Evolutionary conservation across 176 grass and related monocot genomes (phyloP).

Genomic region (Chloris gayana): DNA sequence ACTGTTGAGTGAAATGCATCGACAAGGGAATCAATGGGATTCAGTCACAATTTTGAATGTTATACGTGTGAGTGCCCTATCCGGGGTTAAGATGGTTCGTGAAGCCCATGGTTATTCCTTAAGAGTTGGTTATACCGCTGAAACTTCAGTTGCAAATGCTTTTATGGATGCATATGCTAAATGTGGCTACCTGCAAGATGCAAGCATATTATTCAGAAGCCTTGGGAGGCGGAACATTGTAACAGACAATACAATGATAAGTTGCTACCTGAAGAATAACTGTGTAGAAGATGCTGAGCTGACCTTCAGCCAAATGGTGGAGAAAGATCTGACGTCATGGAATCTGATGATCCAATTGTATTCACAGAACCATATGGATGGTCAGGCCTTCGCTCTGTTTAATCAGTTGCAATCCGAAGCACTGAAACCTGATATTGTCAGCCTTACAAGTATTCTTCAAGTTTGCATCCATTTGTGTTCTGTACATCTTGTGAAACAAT

Average conservation of each 20-base stretch:
- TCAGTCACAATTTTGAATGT: constrained; percentile 59
- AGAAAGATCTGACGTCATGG: constrained; percentile 67
- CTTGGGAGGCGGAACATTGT: constrained; percentile 45
- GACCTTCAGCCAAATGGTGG: constrained; percentile 58
- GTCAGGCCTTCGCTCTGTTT: constrained; percentile 58
- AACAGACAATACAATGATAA: constrained; percentile 72
- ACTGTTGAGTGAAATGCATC: constrained; percentile 53
- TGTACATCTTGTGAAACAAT: constrained; percentile 67
- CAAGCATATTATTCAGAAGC: constrained; percentile 50
- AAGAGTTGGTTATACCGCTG: constrained; percentile 45
- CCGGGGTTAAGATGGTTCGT: constrained; percentile 56
- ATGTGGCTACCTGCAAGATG: constrained; percentile 51
- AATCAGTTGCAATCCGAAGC: constrained; percentile 52
- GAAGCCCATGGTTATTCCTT: constrained; percentile 67
- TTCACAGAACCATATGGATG: constrained; percentile 49
- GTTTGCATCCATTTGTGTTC: constrained; percentile 66
- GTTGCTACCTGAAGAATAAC: constrained; percentile 58
- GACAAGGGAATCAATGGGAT: constrained; percentile 49
- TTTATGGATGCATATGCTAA: constrained; percentile 75
- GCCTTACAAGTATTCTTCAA: constrained; percentile 62
- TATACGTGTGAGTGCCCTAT: constrained; percentile 39
- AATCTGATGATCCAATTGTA: constrained; percentile 70
- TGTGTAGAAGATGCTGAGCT: constrained; percentile 48
- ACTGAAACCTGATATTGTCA: constrained; percentile 53
- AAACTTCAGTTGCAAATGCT: constrained; percentile 59